Evolutionary conservation across 164 flowering plant species (phyloP).

Genomic region (Paratinospora sagittata): DNA sequence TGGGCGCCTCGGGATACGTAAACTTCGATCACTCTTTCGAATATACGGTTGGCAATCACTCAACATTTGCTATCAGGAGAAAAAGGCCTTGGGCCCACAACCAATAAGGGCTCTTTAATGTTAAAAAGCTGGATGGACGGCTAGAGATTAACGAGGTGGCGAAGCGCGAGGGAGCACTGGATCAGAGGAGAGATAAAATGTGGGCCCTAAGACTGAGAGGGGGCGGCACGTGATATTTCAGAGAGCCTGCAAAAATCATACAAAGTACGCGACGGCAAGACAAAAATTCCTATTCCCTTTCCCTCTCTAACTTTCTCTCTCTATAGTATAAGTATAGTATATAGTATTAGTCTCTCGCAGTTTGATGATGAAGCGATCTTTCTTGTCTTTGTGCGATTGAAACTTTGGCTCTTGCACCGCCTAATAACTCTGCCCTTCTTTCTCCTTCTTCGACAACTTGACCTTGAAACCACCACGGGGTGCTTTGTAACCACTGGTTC

Average conservation of each 20-base stretch:
- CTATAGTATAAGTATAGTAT: too few species aligned
- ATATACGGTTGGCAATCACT: neutral
- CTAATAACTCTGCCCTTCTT: too few species aligned
- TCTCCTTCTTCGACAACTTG: too few species aligned
- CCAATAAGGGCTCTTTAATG: too few species aligned
- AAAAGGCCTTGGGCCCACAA: neutral
- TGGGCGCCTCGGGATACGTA: neutral
- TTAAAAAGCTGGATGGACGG: neutral
- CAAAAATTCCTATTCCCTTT: neutral
- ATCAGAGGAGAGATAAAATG: neutral
- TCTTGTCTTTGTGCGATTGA: neutral
- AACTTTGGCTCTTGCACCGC: neutral
- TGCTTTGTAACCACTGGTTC: neutral
- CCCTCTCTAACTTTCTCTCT: neutral
- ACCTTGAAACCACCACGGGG: constrained; percentile 1
- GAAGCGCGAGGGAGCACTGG: neutral
- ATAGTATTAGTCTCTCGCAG: neutral
- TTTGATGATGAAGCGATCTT: neutral
- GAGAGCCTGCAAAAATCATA: neutral
- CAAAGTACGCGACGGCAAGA: constrained; percentile 4
- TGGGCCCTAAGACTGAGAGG: neutral
- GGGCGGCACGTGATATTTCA: neutral
- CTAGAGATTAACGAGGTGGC: neutral
- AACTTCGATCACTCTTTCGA: neutral
- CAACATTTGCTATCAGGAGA: neutral